Evolutionary conservation across 805 yeast genomes (phyloP), one percentile per base, ranked within the genome.

Genomic region (Ogataea parapolymorpha): DNA sequence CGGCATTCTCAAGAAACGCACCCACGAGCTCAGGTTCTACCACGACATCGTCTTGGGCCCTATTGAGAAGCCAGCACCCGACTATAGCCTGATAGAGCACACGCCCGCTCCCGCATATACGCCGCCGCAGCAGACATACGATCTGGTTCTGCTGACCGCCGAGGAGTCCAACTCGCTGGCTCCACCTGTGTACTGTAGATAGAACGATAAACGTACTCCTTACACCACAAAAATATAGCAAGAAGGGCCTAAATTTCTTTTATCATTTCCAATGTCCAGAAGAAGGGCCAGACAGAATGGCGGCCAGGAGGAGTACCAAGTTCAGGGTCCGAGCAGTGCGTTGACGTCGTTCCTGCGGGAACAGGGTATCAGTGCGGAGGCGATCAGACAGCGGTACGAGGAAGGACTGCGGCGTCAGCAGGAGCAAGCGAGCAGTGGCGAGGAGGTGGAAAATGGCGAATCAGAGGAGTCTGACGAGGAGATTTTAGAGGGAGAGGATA

Each of bases 341-440:
- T 68, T 90, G 50, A 90, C 96, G 0, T 93, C 85, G 62, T 90
- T 90, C 55, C 71, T 90, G 45, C 71, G 89, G 36, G 87, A 84
- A 42, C 95, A 89, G 62, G 97, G 97, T 26, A 90, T 90, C 64
- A 84, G 70, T 55, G 88, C 96, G 1, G 88, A 80, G 42, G 80
- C 78, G 30, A 88, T 88, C 58, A 71, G 89, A 55, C 66, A 66
- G 36, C 48, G 70, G 39, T 59, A 59, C 37, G 66, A 61, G 41
- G 57, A 50, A 25, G 51, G 57, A 16, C 39, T 51, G 28, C 48
- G 51, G 32, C 58, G 72, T 43, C 72, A 68, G 60, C 45, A 59
- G 45, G 63, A 61, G 37, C 61, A 63, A 24, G 61, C 49, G 33
- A 46, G 29, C 20, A 43, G 34, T 22, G 55, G 38, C 10, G 34